These are phyloP conservation scores for Backusella parvicylindrica DNA, from an alignment of 192 early-diverging fungal species.

Conservation along the genomic window DNA sequence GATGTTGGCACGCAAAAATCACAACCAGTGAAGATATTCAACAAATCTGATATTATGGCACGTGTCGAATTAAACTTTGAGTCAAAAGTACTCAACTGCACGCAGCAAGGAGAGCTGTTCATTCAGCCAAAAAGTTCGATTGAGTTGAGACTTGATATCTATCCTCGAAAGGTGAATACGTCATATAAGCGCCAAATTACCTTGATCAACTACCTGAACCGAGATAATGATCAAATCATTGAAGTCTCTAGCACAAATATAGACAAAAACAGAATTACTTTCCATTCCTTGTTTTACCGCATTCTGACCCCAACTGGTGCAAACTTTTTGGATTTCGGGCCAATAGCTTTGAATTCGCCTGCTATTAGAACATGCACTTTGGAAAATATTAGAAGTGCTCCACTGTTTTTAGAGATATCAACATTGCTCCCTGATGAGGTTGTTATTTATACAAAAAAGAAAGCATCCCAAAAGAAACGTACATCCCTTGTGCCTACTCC, in stretches of 20 bases:
- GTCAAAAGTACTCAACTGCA: slow-evolving; percentile 88
- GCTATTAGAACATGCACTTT: slow-evolving; percentile 73
- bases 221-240: slow-evolving; percentile 86
- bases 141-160: slow-evolving; percentile 88
- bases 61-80: slow-evolving; percentile 74
- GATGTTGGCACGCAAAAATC: slow-evolving; percentile 94
- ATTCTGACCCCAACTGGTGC: slow-evolving; percentile 76
- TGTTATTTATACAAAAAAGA: slow-evolving; percentile 30
- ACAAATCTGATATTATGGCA: slow-evolving; percentile 81
- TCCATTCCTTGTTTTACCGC: slow-evolving; percentile 94
- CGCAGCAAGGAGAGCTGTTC: slow-evolving; percentile 52
- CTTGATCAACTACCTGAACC: slow-evolving; percentile 83
- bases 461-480: slow-evolving; percentile 4
- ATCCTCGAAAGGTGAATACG: slow-evolving; percentile 94
- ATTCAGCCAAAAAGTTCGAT: slow-evolving; percentile 77
- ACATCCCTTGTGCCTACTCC: background rate
- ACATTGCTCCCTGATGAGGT: slow-evolving; percentile 38
- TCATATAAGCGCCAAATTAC: slow-evolving; percentile 95
- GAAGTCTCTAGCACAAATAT: slow-evolving; percentile 91
- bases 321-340: slow-evolving; percentile 94
- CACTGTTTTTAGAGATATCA: slow-evolving; percentile 39
- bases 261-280: slow-evolving; percentile 91
- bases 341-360: slow-evolving; percentile 75
- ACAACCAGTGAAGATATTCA: slow-evolving; percentile 70
- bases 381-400: slow-evolving; percentile 71